Evolutionary conservation across 495 filamentous ascomycete species (phyloP), one percentile per base, ranked within the genome.

Genomic region (Aspergillus carlsbadensis): DNA sequence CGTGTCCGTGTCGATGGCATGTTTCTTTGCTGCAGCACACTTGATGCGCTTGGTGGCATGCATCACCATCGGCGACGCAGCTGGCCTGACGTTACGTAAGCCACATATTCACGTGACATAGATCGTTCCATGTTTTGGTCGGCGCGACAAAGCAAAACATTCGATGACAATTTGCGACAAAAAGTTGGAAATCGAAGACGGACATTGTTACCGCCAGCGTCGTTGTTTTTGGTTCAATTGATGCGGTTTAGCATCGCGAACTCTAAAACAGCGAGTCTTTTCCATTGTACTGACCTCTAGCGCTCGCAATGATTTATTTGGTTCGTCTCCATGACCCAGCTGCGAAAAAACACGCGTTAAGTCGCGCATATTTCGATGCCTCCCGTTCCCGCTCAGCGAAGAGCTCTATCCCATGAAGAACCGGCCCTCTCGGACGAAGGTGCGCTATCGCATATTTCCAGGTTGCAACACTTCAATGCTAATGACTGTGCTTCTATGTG

Each of bases 391-490:
- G 69, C 70, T 62, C 76, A 74, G 66, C 73, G 68, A 63, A 72
- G 72, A 76, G 76, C 70, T 75, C 67, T 78, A 69, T 71, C 68
- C 69, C 70, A 71, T 64, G 76, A 78, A 69, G 71, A 69, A 54
- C 73, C 70, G 63, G 69, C 70, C 64, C 74, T 79, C 61, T 84
- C 84, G 42, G 86, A 94, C 63, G 73, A 90, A 64, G 87, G 89
- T 71, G 64, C 46, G 64, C n/a, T 34, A 45, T 50, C 3, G 21
- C 20, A 24, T 18, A n/a, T 31, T 39, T 17, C 18, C n/a, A 8
- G 13, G 33, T 2, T 40, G 10, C 1, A 31, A 35, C 5, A 24
- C 2, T 48, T 13, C 18, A 34, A 44, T n/a, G 44, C 52, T 58
- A 40, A 46, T 37, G 43, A 13, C 15, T 14, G 10, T 44, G 40